Conservation (phyloP, 352 stramenopile genomes). For the Globisporangium perplexum region DNA sequence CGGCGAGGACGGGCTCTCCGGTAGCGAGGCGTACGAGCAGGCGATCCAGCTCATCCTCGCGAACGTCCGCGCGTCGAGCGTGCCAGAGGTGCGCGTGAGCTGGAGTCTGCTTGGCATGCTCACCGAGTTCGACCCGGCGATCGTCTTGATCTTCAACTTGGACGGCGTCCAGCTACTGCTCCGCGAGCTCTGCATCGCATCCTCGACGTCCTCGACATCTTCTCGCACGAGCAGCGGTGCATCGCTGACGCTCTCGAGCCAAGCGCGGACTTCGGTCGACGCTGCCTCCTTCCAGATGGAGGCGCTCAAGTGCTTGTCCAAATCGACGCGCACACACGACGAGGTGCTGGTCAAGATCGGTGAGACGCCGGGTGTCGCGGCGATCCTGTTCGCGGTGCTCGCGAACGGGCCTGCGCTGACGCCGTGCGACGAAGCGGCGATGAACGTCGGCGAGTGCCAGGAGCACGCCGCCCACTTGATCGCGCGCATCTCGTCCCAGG, state of each 20-base stretch:
- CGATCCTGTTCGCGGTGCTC: constrained; percentile 41
- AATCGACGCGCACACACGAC: constrained; percentile 39
- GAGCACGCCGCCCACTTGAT: constrained; percentile 59
- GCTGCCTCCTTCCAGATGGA: constrained; percentile 31
- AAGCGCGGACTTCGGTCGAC: neutral
- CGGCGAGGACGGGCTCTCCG: constrained; percentile 41
- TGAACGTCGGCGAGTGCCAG: constrained; percentile 27
- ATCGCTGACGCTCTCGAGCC: constrained; percentile 6
- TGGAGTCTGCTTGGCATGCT: constrained; percentile 55
- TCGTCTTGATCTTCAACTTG: constrained; percentile 59
- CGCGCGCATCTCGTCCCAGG: constrained; percentile 39
- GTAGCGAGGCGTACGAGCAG: constrained; percentile 43
- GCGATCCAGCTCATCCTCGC: constrained; percentile 47
- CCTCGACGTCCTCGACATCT: constrained; percentile 5
- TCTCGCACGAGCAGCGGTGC: constrained; percentile 8
- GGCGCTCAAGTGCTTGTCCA: constrained; percentile 65
- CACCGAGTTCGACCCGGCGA: constrained; percentile 44
- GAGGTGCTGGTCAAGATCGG: constrained; percentile 69
- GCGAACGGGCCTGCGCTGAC: constrained; percentile 2
- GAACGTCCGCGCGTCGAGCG: constrained; percentile 25
- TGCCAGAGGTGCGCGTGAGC: constrained; percentile 34
- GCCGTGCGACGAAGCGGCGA: neutral
- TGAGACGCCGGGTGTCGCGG: constrained; percentile 28
- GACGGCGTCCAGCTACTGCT: constrained; percentile 52
- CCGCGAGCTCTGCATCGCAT: constrained; percentile 30